Percentiles rank a stretch among this genome's conserved stretches.
These are phyloP conservation scores for Schizochytrium sp. DNA, from an alignment of 108 stramenopile species.

Conservation along the genomic window DNA sequence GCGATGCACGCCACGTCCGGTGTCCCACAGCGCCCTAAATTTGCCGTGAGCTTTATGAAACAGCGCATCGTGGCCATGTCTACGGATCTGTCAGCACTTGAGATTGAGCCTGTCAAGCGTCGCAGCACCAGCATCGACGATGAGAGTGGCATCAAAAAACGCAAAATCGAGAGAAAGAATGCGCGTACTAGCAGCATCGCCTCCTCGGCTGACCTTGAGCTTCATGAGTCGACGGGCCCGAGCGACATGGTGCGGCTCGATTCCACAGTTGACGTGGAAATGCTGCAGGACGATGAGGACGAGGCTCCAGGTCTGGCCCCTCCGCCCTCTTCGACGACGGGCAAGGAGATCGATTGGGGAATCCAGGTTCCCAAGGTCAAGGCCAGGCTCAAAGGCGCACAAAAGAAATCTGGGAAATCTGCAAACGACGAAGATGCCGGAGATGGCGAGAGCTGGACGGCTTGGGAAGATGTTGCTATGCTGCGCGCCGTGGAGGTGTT, in stretches of 20 bases:
- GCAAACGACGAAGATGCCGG: background rate
- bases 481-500: constrained; percentile 1
- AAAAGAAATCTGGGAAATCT: background rate
- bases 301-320: background rate
- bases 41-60: background rate
- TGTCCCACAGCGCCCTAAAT: background rate
- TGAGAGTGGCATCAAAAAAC: background rate
- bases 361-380: background rate
- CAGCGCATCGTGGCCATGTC: background rate
- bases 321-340: background rate
- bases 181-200: background rate
- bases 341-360: background rate
- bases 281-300: background rate
- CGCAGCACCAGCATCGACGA: background rate
- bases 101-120: background rate
- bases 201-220: background rate
- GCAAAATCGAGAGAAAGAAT: background rate
- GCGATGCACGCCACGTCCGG: background rate
- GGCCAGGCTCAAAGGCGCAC: background rate
- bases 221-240: background rate
- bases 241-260: background rate
- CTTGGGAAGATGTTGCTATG: background rate
- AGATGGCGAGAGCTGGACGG: background rate
- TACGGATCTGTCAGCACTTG: background rate
- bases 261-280: background rate